phyloP scores from a whole-genome alignment of 2,329 filamentous ascomycete species.

The Aspergillus ochraceus region DNA sequence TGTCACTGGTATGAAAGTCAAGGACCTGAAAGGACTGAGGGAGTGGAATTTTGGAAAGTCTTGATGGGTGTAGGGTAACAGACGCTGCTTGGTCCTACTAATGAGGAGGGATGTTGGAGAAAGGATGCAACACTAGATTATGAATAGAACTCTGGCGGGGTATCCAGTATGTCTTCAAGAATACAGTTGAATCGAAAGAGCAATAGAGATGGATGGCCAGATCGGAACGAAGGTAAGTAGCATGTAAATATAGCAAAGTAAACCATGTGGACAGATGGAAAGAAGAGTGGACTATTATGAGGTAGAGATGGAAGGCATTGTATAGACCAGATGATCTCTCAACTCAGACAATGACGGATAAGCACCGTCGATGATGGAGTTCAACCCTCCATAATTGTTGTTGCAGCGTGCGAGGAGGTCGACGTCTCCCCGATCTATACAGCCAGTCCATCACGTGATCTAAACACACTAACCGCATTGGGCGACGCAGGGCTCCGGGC shows the following conservation, averaged over 20 bases:
- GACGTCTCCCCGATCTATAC: conserved; percentile 10
- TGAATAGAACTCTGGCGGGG: too few relatives aligned
- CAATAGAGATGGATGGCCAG: too few relatives aligned
- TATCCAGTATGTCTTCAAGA: too few relatives aligned
- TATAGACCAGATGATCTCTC: not conserved
- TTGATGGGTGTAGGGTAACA: not conserved
- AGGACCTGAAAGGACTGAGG: not conserved
- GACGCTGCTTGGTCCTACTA: too few relatives aligned
- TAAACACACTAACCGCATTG: conserved; percentile 15
- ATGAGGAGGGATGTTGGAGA: too few relatives aligned
- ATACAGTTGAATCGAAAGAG: too few relatives aligned
- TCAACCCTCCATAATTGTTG: not conserved
- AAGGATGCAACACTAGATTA: too few relatives aligned
- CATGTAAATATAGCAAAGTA: not conserved
- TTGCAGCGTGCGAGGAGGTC: not conserved
- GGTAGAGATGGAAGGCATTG: not conserved
- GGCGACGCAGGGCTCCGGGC: conserved; percentile 22
- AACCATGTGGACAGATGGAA: not conserved
- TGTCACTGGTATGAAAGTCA: not conserved
- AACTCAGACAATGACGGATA: not conserved
- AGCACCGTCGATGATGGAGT: not conserved
- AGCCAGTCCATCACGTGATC: conserved; percentile 17
- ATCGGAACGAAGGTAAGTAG: not conserved
- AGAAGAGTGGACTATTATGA: not conserved
- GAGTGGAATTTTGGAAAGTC: not conserved